Evolutionary conservation across 371 early-diverging fungal genomes (phyloP), one percentile per base, ranked within the genome.

Genomic region (Sporodiniella umbellata): DNA sequence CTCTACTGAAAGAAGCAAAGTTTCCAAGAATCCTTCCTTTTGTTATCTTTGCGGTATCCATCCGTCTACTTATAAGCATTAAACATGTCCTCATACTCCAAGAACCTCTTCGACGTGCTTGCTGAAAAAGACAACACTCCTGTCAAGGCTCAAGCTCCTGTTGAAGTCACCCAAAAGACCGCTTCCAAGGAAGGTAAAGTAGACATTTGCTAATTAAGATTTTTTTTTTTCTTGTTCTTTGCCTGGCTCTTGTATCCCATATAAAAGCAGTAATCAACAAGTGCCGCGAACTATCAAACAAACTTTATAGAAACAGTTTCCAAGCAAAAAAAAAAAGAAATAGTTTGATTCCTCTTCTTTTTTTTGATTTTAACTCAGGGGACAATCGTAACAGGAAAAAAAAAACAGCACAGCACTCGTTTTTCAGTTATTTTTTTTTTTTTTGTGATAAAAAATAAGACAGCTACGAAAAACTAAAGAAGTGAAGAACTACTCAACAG

Each of bases 71-170:
- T 56, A 66, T 51, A 58, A 65, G 58, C 61, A 57, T 63, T 55
- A 52, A 59, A 53, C 60, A 71, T 71, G 72, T 67, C 72, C 59
- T 58, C 75, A 47, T 75, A 64, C 62, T 71, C 72, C 62, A 71
- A 75, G 57, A 86, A 86, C 72, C 70, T 66, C 54, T 86, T 78
- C 69, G 81, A 74, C 63, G 70, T 85, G 62, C 78, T 87, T 60
- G 75, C 72, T 38, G 83, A 87, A 47, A 79, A 76, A 51, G 81
- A 74, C 56, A 62, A 64, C 47, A 62, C 68, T 50, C 57, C 72
- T 53, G 60, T 66, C 44, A 67, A 68, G 66, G 60, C 56, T 48
- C 60, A 57, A 46, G 48, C 56, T 45, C 40, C 40, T 19, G 61
- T 56, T 31, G 61, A 51, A 18, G 47, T 56, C 40, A 55, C 64